A percentile compares a stretch with the other conserved stretches of the same genome.
These are phyloP conservation scores for Termitomyces sp. DNA, from an alignment of 768 basidiomycete genomes.

Conservation along the genomic window DNA sequence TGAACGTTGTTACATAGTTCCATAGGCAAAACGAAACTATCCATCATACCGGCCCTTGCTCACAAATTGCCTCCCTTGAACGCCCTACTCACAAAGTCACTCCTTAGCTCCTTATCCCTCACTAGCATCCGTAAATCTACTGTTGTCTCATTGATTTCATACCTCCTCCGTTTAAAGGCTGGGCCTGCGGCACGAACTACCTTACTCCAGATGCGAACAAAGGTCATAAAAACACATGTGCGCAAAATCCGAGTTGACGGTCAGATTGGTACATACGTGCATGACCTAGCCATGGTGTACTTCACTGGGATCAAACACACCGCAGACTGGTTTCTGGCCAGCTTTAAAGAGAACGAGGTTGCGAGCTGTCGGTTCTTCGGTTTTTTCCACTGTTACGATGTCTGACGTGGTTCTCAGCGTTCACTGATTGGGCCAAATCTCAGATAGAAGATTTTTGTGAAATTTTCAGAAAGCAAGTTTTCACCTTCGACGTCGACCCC, in stretches of 20 bases:
- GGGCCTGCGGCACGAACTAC: slow-evolving; percentile 75
- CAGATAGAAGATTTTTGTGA: slow-evolving; percentile 80
- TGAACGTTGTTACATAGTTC: not conserved
- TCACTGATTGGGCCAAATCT: slow-evolving; percentile 90
- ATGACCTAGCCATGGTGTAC: slow-evolving; percentile 80
- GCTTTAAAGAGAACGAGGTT: slow-evolving; percentile 93
- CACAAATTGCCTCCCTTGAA: slow-evolving; percentile 62
- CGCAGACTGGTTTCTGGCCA: slow-evolving; percentile 95
- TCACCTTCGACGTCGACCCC: slow-evolving; percentile 70
- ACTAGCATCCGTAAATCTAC: slow-evolving; percentile 73
- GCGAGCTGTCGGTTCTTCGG: slow-evolving; percentile 69
- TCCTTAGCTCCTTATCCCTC: slow-evolving; percentile 70
- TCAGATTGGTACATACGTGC: slow-evolving; percentile 78
- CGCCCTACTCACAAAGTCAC: slow-evolving; percentile 60
- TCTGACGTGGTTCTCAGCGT: slow-evolving; percentile 45
- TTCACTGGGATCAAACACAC: slow-evolving; percentile 97
- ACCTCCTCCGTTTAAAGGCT: slow-evolving; percentile 71
- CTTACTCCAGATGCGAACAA: slow-evolving; percentile 74
- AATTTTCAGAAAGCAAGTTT: slow-evolving; percentile 89
- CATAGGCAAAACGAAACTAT: slow-evolving; percentile 57
- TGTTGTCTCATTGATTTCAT: slow-evolving; percentile 64
- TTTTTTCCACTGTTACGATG: not conserved
- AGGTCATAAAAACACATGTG: slow-evolving; percentile 71
- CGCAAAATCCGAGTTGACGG: slow-evolving; percentile 89
- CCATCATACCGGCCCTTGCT: slow-evolving; percentile 45